Conservation (phyloP, 148 eudicot genomes). For the Tetragonia tetragonoides region DNA sequence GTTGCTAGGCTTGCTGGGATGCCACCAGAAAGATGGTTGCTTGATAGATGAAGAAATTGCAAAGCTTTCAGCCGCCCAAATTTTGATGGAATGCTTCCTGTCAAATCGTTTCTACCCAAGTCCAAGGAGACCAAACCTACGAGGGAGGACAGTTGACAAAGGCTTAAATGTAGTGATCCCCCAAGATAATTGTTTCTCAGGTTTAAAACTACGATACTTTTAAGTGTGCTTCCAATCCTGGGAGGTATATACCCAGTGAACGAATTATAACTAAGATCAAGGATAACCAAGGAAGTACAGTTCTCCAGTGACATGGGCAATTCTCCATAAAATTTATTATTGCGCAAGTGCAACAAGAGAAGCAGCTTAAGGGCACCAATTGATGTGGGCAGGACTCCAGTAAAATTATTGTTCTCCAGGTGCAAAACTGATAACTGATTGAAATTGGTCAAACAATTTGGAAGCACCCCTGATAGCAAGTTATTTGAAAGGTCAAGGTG, state of each 20-base stretch:
- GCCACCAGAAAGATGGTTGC: too few relatives aligned
- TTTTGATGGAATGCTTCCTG: too few relatives aligned
- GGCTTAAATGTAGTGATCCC: background rate
- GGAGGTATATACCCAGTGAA: background rate
- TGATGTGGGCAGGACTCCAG: background rate
- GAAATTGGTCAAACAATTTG: background rate
- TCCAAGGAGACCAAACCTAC: too few relatives aligned
- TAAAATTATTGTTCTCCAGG: background rate
- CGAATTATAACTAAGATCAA: background rate
- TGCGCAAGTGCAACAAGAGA: background rate
- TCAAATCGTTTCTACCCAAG: too few relatives aligned
- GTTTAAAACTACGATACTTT: background rate
- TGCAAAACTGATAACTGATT: background rate
- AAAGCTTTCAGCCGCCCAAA: too few relatives aligned
- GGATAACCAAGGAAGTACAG: constrained; percentile 3
- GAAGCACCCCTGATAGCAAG: background rate
- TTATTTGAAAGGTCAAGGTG: constrained; percentile 3
- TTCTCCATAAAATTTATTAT: constrained; percentile 14
- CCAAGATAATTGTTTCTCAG: background rate
- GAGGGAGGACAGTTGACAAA: constrained; percentile 14
- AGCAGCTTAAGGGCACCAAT: background rate
- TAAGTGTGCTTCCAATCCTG: background rate
- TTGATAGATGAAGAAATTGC: too few relatives aligned
- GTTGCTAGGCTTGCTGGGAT: too few relatives aligned
- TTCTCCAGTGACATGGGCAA: constrained; percentile 5